phyloP scores from a whole-genome alignment of 331 rosid genomes.

The Erythrophleum ivorense region DNA sequence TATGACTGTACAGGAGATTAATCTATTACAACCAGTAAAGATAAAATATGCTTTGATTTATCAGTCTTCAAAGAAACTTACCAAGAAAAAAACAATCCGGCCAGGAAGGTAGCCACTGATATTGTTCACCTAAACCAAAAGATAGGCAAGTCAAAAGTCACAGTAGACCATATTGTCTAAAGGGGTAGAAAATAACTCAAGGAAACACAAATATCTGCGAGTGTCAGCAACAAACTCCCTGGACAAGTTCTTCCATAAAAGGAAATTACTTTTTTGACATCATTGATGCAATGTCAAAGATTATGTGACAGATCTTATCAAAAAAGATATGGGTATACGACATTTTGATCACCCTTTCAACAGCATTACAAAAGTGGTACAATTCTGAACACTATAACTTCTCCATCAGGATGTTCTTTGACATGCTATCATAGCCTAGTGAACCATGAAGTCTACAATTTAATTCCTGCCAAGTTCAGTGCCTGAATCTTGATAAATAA shows the following conservation, averaged over 20 bases:
- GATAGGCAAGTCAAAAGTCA: constrained; percentile 39
- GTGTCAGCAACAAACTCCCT: too few relatives aligned
- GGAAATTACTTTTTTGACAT: not conserved
- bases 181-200: not conserved
- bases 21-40: not conserved
- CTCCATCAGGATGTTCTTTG: not conserved
- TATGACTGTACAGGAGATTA: not conserved
- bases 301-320: not conserved
- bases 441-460: not conserved
- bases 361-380: not conserved
- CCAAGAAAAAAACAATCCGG: constrained; percentile 96
- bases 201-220: not conserved
- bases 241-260: not conserved
- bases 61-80: constrained; percentile 50
- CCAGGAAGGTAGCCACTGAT: constrained; percentile 99
- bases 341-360: not conserved
- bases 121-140: constrained; percentile 84
- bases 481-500: not conserved
- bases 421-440: too few relatives aligned
- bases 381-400: not conserved
- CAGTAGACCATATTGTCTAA: not conserved
- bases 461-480: not conserved
- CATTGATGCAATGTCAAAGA: not conserved
- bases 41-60: constrained; percentile 16
- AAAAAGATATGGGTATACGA: not conserved